These are phyloP conservation scores for Azolla pinnata DNA, from an alignment of 75 land plant species.

Conservation along the genomic window DNA sequence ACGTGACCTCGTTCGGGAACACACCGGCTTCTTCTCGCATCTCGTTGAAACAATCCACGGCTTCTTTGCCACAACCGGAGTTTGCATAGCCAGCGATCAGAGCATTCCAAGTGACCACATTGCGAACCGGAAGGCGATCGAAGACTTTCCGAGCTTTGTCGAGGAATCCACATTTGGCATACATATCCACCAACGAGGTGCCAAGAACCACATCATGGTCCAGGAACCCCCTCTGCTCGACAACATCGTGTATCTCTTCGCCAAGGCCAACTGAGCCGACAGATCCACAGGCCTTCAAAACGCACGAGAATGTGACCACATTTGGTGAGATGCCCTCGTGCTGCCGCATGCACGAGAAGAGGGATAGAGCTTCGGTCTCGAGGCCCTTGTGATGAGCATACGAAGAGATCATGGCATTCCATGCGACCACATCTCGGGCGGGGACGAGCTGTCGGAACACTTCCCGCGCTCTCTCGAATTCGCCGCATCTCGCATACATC, in stretches of 20 bases:
- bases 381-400: no score
- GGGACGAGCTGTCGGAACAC: no score
- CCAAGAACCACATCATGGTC: neutral
- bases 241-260: neutral
- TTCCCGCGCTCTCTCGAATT: no score
- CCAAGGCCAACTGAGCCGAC: no score
- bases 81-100: constrained; percentile 9
- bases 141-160: constrained; percentile 3
- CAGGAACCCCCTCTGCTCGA: neutral
- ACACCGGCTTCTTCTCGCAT: constrained; percentile 6
- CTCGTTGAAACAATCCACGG: neutral
- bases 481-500: no score
- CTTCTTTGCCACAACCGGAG: constrained; percentile 3
- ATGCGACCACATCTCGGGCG: no score
- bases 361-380: no score
- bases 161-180: constrained; percentile 10
- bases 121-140: neutral
- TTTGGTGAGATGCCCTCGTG: no score
- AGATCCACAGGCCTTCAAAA: no score
- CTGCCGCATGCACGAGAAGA: no score
- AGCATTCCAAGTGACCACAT: constrained; percentile 8
- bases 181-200: constrained; percentile 13
- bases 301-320: no score
- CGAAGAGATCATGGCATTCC: no score
- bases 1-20: neutral